phyloP scores from a whole-genome alignment of 208 protist species.

The Trypanosoma lewisi region DNA sequence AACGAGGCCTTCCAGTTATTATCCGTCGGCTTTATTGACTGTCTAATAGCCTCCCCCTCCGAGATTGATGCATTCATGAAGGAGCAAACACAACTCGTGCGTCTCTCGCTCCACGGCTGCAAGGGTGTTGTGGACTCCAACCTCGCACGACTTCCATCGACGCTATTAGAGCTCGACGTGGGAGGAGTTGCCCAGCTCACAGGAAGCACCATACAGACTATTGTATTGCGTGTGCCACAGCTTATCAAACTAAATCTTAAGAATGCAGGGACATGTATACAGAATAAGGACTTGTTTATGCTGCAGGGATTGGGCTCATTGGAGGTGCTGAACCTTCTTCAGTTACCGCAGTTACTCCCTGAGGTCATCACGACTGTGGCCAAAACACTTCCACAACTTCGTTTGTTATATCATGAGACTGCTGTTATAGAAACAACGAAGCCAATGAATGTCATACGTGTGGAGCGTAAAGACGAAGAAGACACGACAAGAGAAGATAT shows the following conservation, averaged over 20 bases:
- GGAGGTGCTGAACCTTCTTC: constrained; percentile 32
- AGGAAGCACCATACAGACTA: constrained; percentile 12
- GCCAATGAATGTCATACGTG: not conserved
- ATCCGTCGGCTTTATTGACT: constrained; percentile 27
- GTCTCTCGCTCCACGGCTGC: constrained; percentile 26
- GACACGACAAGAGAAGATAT: constrained; percentile 19
- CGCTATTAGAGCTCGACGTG: constrained; percentile 32
- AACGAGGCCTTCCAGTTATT: constrained; percentile 12
- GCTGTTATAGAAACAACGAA: constrained; percentile 9
- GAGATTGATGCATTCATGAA: constrained; percentile 26
- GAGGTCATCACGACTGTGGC: constrained; percentile 20
- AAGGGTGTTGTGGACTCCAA: constrained; percentile 24
- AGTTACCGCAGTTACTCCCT: constrained; percentile 16
- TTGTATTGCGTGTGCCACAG: constrained; percentile 14
- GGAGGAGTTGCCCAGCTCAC: constrained; percentile 23
- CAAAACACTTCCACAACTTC: constrained; percentile 12
- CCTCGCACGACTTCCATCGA: constrained; percentile 12
- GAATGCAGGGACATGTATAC: constrained; percentile 21
- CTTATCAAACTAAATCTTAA: constrained; percentile 32
- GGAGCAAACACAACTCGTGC: constrained; percentile 25
- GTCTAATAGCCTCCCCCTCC: constrained; percentile 11
- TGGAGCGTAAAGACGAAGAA: constrained; percentile 23
- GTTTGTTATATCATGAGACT: constrained; percentile 32
- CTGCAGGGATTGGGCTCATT: constrained; percentile 18
- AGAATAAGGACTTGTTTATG: constrained; percentile 8